Percentiles rank a stretch among this genome's conserved stretches.
These are phyloP conservation scores for Syncephalis plumigaleata DNA, from an alignment of 371 early-diverging fungal species.

Conservation along the genomic window DNA sequence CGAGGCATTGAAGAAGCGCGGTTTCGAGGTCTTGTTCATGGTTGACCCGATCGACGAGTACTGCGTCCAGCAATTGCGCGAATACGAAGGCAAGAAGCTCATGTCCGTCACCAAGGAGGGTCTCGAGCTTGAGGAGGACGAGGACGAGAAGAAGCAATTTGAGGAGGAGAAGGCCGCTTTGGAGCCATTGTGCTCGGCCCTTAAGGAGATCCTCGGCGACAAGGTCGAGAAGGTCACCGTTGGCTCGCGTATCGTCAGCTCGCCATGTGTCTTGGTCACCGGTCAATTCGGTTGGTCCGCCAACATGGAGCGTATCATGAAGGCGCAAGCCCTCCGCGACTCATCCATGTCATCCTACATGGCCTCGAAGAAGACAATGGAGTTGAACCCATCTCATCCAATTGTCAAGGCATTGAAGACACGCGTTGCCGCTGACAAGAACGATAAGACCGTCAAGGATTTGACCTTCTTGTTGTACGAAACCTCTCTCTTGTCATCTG, in stretches of 20 bases:
- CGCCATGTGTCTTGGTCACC: conserved; percentile 95
- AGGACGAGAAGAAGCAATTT: conserved; percentile 79
- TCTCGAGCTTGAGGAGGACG: conserved; percentile 93
- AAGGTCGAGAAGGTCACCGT: conserved; percentile 97
- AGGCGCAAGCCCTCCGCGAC: conserved; percentile 96
- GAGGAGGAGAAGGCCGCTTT: conserved; percentile 70
- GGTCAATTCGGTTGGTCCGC: conserved; percentile 98
- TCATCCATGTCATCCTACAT: conserved; percentile 90
- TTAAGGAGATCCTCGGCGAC: conserved; percentile 89
- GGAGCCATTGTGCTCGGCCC: conserved; percentile 62
- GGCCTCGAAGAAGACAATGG: conserved; percentile 96
- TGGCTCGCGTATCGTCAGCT: conserved; percentile 85
- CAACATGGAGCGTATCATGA: conserved; percentile 99
- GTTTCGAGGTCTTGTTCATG: conserved; percentile 92
- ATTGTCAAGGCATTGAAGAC: conserved; percentile 84
- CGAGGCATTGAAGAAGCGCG: conserved; percentile 95
- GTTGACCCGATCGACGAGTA: conserved; percentile 95
- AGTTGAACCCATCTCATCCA: conserved; percentile 90
- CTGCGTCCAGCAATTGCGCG: conserved; percentile 93
- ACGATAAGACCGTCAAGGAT: conserved; percentile 95
- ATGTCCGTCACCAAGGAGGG: conserved; percentile 97
- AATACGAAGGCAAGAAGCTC: conserved; percentile 97
- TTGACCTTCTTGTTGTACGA: conserved; percentile 86
- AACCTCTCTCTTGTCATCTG: conserved; percentile 86
- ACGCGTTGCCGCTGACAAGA: conserved; percentile 80